Evolutionary conservation across 2,329 filamentous ascomycete species (phyloP), one percentile per base, ranked within the genome.

Genomic region (Diaporthe australafricana): DNA sequence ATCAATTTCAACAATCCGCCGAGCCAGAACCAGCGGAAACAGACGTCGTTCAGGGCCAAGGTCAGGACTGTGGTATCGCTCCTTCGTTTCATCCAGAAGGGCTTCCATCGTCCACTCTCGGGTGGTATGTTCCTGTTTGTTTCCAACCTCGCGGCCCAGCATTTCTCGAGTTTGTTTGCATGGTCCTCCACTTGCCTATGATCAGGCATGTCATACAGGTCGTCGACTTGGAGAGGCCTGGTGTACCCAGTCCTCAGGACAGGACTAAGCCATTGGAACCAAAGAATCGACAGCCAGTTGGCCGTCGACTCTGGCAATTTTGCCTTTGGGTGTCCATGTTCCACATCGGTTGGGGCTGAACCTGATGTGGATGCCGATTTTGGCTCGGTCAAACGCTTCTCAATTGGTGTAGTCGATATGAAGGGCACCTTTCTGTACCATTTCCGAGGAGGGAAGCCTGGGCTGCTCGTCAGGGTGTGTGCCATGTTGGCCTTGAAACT

Each of bases 401-500:
- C 71, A 65, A 78, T 78, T 5, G 77, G 77, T 5, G 73, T 75
- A 8, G 73, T 74, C 16, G 78, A 80, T 4, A 80, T 17, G 32
- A 80, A 77, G 0, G 79, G 79, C 1, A 79, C 78, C 45, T 77
- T 73, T 56, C 79, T 75, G 73, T 80, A 79, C 79, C 79, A 80
- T 52, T 77, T 80, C 70, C 79, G 74, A 1, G 75, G 77, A 32
- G 77, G 75, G 50, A 80, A 80, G 30, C 63, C 74, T 53, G 53
- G 57, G 66, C 30, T 75, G 77, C 52, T 73, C 75, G 55, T 77
- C n/a, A 60, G 73, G 47, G 70, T 75, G 65, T 52, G 76, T 11
- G 74, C 71, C 78, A 79, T 79, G 48, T 35, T 69, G 53, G 66
- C 42, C 48, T 40, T 42, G 48, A 27, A 35, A 35, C 9, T 35